Conservation (phyloP, 2,329 filamentous ascomycete species). For the Neoscytalidium dimidiatum region DNA sequence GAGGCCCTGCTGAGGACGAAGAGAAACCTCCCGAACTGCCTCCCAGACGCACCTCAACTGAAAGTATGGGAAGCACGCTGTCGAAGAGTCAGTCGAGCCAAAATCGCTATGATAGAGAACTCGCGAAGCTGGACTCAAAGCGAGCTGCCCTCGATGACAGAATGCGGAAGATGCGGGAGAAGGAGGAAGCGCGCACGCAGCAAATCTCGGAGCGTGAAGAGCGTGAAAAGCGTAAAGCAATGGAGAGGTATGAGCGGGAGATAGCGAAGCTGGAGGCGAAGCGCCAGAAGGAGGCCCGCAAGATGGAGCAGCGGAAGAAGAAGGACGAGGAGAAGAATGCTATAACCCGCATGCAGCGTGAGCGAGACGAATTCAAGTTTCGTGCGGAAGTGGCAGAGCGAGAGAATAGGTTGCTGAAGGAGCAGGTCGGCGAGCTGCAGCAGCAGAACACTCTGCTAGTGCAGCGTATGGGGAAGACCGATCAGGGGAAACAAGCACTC, state of each 20-base stretch:
- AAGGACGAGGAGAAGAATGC: conserved; percentile 60
- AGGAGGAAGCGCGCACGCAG: conserved; percentile 41
- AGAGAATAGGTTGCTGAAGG: conserved; percentile 53
- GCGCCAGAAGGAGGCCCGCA: conserved; percentile 64
- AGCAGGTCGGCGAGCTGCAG: conserved; percentile 58
- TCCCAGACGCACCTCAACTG: conserved; percentile 18
- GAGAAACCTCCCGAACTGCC: background rate
- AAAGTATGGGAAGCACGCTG: background rate
- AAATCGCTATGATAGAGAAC: conserved; percentile 59
- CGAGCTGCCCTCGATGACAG: conserved; percentile 60
- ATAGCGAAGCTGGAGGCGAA: conserved; percentile 68
- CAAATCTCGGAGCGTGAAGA: conserved; percentile 58
- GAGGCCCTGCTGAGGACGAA: background rate
- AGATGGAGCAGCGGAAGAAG: conserved; percentile 64
- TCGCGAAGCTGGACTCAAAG: conserved; percentile 63
- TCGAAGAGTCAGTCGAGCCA: conserved; percentile 19
- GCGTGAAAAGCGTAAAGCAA: conserved; percentile 48
- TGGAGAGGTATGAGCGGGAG: conserved; percentile 43
- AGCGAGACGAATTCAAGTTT: conserved; percentile 48
- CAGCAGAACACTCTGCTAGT: conserved; percentile 58
- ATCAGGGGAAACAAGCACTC: conserved; percentile 36
- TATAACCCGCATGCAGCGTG: conserved; percentile 49
- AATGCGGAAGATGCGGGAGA: conserved; percentile 57
- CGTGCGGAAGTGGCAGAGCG: conserved; percentile 49
- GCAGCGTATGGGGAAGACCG: conserved; percentile 44